Evolutionary conservation across 106 monocot genomes (phyloP), one percentile per base, ranked within the genome.

Genomic region (Dendrobium nobile): DNA sequence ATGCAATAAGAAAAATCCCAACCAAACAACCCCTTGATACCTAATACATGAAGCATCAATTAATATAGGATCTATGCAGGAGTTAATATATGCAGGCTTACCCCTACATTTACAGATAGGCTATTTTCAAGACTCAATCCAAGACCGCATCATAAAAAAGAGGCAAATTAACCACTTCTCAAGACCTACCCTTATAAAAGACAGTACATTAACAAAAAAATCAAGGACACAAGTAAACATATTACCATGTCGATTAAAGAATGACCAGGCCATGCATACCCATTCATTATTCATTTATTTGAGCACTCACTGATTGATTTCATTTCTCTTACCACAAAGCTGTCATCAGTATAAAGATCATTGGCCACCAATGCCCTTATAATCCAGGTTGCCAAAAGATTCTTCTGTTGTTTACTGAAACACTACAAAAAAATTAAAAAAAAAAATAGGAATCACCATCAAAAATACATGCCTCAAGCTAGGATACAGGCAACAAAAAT

Each of bases 311-410:
- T 76, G 47, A 79, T 42, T 41, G 42, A 77, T 31, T 55, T 77
- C 51, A 54, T n/a, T 78, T 65, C 6, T 73, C 88, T 55, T 90
- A 94, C 96, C 92, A 94, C 94, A 90, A 97, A 97, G 82, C 97
- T 97, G 77, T 97, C 94, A 83, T 94, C 94, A 72, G 97, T 97
- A 51, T 89, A 89, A 8, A 97, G 87, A 80, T 97, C 94, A 88
- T 97, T 97, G 78, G 92, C 94, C 42, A 94, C 72, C 78, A 97
- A 85, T 10, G 94, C 94, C 79, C 81, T 94, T 72, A 93, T 77
- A 47, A 72, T 89, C 97, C 97, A 97, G 77, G 88, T 89, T 79
- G 86, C 79, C 75, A 97, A 47, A 77, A 83, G 77, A 83, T 91
- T 91, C 56, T 92, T 94, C 85, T 97, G 94, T 67, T 89, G 87